Percentiles rank a stretch among this genome's conserved stretches.
Conservation (phyloP, 805 yeast species). For the Metschnikowia aberdeeniae region DNA sequence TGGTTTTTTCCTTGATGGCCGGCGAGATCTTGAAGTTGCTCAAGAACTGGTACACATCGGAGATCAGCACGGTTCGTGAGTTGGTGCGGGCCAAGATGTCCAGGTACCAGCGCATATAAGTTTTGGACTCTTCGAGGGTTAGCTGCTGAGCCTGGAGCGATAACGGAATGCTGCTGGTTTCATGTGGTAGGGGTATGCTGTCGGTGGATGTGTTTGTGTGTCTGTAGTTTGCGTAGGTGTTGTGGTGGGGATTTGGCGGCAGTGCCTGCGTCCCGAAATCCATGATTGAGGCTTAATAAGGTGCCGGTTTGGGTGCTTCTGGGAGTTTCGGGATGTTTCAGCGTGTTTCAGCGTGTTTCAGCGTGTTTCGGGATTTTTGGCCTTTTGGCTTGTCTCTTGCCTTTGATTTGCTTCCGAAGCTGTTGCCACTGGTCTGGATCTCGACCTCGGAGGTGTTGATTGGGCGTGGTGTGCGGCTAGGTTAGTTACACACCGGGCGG, state of each 20-base stretch:
- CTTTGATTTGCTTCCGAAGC: too few relatives aligned
- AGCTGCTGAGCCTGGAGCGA: conserved; percentile 65
- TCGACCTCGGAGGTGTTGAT: too few relatives aligned
- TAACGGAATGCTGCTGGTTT: conserved; percentile 50
- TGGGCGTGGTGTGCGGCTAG: too few relatives aligned
- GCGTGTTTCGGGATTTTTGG: too few relatives aligned
- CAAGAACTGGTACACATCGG: conserved; percentile 76
- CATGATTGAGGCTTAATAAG: too few relatives aligned
- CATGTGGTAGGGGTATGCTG: conserved; percentile 9
- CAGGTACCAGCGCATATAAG: conserved; percentile 92
- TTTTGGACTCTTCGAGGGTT: conserved; percentile 71
- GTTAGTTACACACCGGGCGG: too few relatives aligned
- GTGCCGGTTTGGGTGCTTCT: too few relatives aligned
- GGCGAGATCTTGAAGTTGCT: conserved; percentile 67
- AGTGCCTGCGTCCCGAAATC: conserved; percentile 2
- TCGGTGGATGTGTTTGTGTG: conserved; percentile 16
- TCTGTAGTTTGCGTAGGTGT: neutral
- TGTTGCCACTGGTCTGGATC: too few relatives aligned
- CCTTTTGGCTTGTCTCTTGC: too few relatives aligned
- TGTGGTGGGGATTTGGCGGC: neutral
- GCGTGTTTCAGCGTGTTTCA: too few relatives aligned
- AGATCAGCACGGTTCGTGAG: conserved; percentile 59
- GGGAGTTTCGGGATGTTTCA: too few relatives aligned
- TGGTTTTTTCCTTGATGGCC: conserved; percentile 47
- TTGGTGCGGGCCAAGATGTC: conserved; percentile 72